Percentiles rank a stretch among this genome's conserved stretches.
Evolutionary conservation across 1,284 basidiomycete genomes (phyloP).

Genomic region (Austroboletus olivaceoglutinosus): DNA sequence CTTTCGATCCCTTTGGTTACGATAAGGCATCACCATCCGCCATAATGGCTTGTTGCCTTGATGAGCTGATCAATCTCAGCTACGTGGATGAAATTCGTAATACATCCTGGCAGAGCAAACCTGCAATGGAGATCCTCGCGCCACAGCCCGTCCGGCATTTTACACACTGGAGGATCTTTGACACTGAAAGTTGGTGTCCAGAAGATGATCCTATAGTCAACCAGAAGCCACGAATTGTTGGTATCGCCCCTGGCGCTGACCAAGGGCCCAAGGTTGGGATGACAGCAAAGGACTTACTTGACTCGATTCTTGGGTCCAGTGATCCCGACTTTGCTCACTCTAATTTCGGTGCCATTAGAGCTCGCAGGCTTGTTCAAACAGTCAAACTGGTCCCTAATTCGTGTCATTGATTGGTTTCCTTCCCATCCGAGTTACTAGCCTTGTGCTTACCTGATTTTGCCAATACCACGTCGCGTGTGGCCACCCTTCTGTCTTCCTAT

Average conservation of each 20-base stretch:
- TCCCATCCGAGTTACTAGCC: slow-evolving; percentile 10
- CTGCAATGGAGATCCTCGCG: slow-evolving; percentile 8
- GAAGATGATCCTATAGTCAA: slow-evolving; percentile 34
- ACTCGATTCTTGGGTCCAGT: slow-evolving; percentile 26
- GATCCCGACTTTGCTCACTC: slow-evolving; percentile 1
- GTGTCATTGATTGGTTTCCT: slow-evolving; percentile 17
- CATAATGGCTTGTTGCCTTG: slow-evolving; percentile 23
- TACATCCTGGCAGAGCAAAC: not conserved
- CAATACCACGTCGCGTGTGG: too few species aligned
- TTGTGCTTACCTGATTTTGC: too few species aligned
- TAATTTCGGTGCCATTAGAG: slow-evolving; percentile 22
- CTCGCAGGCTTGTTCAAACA: slow-evolving; percentile 19
- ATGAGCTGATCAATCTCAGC: slow-evolving; percentile 21
- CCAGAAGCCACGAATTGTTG: slow-evolving; percentile 26
- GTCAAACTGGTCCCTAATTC: slow-evolving; percentile 14
- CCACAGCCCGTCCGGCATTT: slow-evolving; percentile 16
- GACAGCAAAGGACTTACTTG: slow-evolving; percentile 31
- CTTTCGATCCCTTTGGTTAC: slow-evolving; percentile 29
- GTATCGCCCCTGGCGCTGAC: slow-evolving; percentile 31
- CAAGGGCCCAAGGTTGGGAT: slow-evolving; percentile 8
- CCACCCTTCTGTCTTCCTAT: too few species aligned
- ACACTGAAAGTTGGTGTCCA: slow-evolving; percentile 30
- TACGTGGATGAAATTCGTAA: not conserved
- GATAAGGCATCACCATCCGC: slow-evolving; percentile 16
- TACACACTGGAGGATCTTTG: slow-evolving; percentile 12